Evolutionary conservation across 2,329 filamentous ascomycete genomes (phyloP), one percentile per base, ranked within the genome.

Genomic region (Talaromyces sp.): DNA sequence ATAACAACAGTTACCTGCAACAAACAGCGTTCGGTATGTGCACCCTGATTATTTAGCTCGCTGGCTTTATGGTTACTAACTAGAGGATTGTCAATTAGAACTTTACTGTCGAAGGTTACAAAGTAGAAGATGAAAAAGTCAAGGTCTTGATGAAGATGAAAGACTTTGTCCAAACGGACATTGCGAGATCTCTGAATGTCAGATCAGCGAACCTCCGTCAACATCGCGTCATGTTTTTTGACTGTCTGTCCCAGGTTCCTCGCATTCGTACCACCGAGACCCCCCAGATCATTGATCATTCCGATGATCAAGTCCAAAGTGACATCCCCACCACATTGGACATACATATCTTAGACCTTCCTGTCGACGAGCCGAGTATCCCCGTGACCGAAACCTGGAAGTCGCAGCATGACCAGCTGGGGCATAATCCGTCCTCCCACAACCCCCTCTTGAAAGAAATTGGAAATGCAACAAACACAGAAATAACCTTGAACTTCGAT

Each of bases 401-500:
- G 1, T 31, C 50, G 3, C 50, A 53, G 16, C 36, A 42, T 9
- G 68, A 67, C 0, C 68, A 65, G 9, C 44, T 68, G 7, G 72
- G 72, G 4, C 70, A 66, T 42, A 72, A 71, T 53, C 51, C 65
- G 10, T 57, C 58, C 16, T 34, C 63, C 27, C 67, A 68, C 12
- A 63, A 61, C 14, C 62, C 66, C 8, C 31, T 69, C 33, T 62
- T 75, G 3, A 18, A 40, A 2, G 65, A 68, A 14, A 55, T 75
- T 56, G 63, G 69, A 10, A 27, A 12, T 3, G n/a, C 65, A 31
- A 73, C 72, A 1, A 71, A 69, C 4, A 72, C 73, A 1, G 54
- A 70, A 5, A 65, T 75, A 18, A 55, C 62, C 7, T 14, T 72
- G 4, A 53, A 68, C 7, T 61, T 68, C 18, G 62, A 68, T 5